A percentile compares a stretch with the other conserved stretches of the same genome.
Conservation (phyloP, 2,329 filamentous ascomycete genomes). For the Colletotrichum sp. region DNA sequence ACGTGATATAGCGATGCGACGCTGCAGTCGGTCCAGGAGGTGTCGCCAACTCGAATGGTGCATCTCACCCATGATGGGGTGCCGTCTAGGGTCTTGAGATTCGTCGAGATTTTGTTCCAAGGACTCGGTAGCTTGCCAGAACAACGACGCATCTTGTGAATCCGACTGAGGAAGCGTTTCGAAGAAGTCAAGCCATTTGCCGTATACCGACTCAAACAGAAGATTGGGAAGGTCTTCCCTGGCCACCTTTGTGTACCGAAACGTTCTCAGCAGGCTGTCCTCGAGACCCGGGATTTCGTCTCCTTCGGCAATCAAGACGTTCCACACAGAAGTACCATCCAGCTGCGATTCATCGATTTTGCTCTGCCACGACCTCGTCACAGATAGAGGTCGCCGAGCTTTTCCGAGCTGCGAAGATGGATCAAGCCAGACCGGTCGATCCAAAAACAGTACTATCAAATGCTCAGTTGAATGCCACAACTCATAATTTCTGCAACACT, state of each 20-base stretch:
- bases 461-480: not conserved
- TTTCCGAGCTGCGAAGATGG: conserved; percentile 21
- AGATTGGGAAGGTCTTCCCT: conserved; percentile 15
- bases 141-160: conserved; percentile 23
- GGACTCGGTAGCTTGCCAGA: conserved; percentile 33
- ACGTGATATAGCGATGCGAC: conserved; percentile 24
- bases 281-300: conserved; percentile 14
- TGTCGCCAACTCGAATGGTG: conserved; percentile 31
- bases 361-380: conserved; percentile 14
- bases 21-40: conserved; percentile 33
- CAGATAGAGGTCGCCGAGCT: conserved; percentile 18
- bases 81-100: not conserved
- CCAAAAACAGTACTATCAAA: conserved; percentile 34
- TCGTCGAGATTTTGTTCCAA: conserved; percentile 40
- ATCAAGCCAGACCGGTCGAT: conserved; percentile 29
- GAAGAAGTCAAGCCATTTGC: conserved; percentile 39
- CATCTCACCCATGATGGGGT: not conserved
- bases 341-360: conserved; percentile 19
- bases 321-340: conserved; percentile 19
- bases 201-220: conserved; percentile 27
- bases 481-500: not conserved
- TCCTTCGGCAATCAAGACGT: conserved; percentile 17
- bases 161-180: conserved; percentile 25
- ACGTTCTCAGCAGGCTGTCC: conserved; percentile 8
- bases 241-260: not conserved